These are phyloP conservation scores for Somion occarium DNA, from an alignment of 1,284 basidiomycete genomes.

Conservation along the genomic window DNA sequence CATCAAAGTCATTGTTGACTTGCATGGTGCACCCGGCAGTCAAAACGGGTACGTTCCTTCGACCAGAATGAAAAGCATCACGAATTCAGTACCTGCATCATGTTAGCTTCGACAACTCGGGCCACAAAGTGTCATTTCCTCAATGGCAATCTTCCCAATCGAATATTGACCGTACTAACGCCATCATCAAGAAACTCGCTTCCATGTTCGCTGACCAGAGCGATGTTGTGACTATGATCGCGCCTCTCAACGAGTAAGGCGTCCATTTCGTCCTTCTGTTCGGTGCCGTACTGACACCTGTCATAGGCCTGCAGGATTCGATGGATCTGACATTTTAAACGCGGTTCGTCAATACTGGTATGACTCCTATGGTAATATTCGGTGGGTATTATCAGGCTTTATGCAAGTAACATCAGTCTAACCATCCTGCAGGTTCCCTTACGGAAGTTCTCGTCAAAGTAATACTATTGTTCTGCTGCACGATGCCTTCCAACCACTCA, in stretches of 20 bases:
- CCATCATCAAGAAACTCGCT: constrained; percentile 62
- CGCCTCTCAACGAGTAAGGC: constrained; percentile 71
- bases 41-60: constrained; percentile 63
- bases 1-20: constrained; percentile 79
- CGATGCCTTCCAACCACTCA: constrained; percentile 80
- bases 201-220: constrained; percentile 52
- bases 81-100: background rate
- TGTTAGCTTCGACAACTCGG: constrained; percentile 82
- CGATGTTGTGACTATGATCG: constrained; percentile 66
- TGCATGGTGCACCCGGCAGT: constrained; percentile 82
- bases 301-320: constrained; percentile 74
- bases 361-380: constrained; percentile 72
- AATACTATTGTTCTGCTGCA: constrained; percentile 70
- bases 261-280: background rate
- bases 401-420: constrained; percentile 18
- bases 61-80: background rate
- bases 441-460: constrained; percentile 50
- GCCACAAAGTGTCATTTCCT: constrained; percentile 58
- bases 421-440: constrained; percentile 48
- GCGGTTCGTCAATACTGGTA: constrained; percentile 69
- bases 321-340: constrained; percentile 47
- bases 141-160: constrained; percentile 66
- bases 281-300: constrained; percentile 5
- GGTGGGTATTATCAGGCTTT: constrained; percentile 35
- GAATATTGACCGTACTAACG: constrained; percentile 69